phyloP scores from a whole-genome alignment of 345 rosid genomes.

The Sisymbrium altissimum region DNA sequence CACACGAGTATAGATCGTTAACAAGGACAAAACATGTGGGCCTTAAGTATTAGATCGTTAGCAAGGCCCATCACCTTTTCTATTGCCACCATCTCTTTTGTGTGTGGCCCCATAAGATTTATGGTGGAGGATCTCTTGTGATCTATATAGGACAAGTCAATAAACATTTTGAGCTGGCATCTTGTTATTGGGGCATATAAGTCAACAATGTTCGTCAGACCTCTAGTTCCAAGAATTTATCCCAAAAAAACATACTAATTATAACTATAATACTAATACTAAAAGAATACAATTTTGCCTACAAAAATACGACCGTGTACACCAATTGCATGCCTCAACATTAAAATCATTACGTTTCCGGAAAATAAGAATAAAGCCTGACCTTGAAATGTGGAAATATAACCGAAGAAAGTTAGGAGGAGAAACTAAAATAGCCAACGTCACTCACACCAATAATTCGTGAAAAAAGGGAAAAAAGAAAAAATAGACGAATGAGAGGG shows the following conservation, averaged over 20 bases:
- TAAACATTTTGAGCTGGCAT: too few relatives aligned
- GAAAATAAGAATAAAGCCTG: neutral
- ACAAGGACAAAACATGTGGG: neutral
- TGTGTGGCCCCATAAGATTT: neutral
- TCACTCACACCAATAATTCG: neutral
- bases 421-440: neutral
- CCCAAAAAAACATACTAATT: too few relatives aligned
- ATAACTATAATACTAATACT: too few relatives aligned
- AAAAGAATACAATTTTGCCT: too few relatives aligned
- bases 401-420: neutral
- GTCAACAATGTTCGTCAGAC: too few relatives aligned
- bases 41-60: neutral
- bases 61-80: neutral
- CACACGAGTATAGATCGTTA: neutral
- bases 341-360: neutral
- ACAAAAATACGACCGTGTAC: too few relatives aligned
- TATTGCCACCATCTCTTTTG: neutral
- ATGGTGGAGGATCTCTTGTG: neutral
- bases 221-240: too few relatives aligned
- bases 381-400: neutral
- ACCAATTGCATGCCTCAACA: neutral
- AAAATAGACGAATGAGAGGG: neutral
- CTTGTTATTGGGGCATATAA: too few relatives aligned
- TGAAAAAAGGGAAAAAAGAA: neutral
- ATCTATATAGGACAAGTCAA: too few relatives aligned